Evolutionary conservation across 257 asterid species (phyloP), one percentile per base, ranked within the genome.

Genomic region (Lycium barbarum): DNA sequence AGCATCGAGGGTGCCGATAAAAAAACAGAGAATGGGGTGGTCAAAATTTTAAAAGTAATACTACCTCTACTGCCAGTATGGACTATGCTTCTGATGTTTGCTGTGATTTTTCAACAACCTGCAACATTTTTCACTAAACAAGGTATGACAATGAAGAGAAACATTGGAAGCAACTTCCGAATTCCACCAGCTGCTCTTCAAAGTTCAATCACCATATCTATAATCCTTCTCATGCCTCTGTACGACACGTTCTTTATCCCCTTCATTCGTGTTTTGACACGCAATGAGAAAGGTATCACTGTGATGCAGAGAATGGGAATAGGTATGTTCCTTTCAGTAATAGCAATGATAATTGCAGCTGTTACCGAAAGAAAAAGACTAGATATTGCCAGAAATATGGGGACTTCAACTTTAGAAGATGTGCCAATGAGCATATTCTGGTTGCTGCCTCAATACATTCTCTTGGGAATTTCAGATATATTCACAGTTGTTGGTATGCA

Each of bases 401-500:
- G 5, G 2, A 51, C n/a, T 53, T 45, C 35, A 38, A 15, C 33
- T 12, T 61, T 88, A 0, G 89, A 84, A 38, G 87, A 89, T 1
- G 88, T 90, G 9, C 90, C 93, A 14, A 83, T 92, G 55, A 97
- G 93, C 83, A 97, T 97, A 17, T 92, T 94, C 33, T 95, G 99
- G 98, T 81, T 97, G 89, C 90, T 97, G 54, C 99, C 99, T 0
- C 99, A 97, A 76, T 97, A 97, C 81, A 88, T 97, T 3, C 17
- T 97, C 59, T 81, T 97, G 82, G 99, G 99, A 6, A 90, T 97
- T 51, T 97, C 99, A 0, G 99, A 97, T 51, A 91, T 95, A 47
- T 97, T 97, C 84, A 97, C 99, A 0, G 99, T 97, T 0, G 99
- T 97, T 0, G 99, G 99, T 47, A 95, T 97, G 99, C 99, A 97